phyloP scores from a whole-genome alignment of 2,329 filamentous ascomycete genomes.

The Claviceps cyperi region DNA sequence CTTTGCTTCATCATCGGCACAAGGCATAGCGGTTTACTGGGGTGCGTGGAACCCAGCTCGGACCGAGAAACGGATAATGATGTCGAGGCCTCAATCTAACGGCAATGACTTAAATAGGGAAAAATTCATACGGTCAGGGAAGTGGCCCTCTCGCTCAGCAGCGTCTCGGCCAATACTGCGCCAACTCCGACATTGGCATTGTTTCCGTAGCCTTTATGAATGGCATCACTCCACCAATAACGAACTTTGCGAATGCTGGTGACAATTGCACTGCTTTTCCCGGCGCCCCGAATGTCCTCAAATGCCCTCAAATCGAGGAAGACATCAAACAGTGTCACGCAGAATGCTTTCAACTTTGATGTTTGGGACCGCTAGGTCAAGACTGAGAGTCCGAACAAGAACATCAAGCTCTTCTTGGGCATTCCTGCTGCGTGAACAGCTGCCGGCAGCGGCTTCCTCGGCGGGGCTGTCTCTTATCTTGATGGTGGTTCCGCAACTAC shows the following conservation, averaged over 20 bases:
- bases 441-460: conserved; percentile 41
- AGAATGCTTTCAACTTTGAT: conserved; percentile 45
- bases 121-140: conserved; percentile 42
- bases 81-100: neutral
- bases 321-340: conserved; percentile 45
- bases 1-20: conserved; percentile 29
- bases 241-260: conserved; percentile 53
- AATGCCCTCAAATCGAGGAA: conserved; percentile 47
- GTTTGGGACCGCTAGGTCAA: conserved; percentile 54
- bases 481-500: conserved; percentile 2
- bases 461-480: conserved; percentile 24
- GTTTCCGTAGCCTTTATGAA: conserved; percentile 51
- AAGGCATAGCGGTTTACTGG: conserved; percentile 54
- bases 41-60: conserved; percentile 22
- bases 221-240: conserved; percentile 35
- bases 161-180: conserved; percentile 7
- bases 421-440: conserved; percentile 36
- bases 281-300: conserved; percentile 21
- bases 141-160: conserved; percentile 6
- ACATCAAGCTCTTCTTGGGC: conserved; percentile 48
- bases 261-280: conserved; percentile 44
- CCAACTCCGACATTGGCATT: conserved; percentile 18
- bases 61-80: neutral
- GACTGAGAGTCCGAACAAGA: conserved; percentile 36
- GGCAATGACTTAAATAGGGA: conserved; percentile 19